Evolutionary conservation across 371 early-diverging fungal species (phyloP).

Genomic region (Mycotypha africana): DNA sequence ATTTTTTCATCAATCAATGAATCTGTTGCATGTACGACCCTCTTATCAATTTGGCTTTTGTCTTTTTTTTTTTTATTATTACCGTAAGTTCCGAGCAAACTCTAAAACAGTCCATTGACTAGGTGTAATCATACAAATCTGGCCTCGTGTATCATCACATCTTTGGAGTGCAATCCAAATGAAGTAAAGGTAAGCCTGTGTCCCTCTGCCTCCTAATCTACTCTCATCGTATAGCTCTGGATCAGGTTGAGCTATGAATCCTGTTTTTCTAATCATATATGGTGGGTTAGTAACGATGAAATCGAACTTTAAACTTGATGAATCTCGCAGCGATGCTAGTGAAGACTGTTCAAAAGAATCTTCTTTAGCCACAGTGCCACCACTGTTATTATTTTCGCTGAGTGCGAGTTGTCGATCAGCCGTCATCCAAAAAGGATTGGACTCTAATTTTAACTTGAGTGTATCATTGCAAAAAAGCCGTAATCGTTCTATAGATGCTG

Average conservation of each 20-base stretch:
- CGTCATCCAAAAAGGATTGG: slow-evolving; percentile 12
- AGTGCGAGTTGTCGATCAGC: no score
- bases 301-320: slow-evolving; percentile 40
- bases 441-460: slow-evolving; percentile 28
- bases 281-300: slow-evolving; percentile 67
- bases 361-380: no score
- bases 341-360: slow-evolving; percentile 36
- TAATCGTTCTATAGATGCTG: slow-evolving; percentile 25
- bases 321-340: slow-evolving; percentile 38
- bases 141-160: slow-evolving; percentile 31
- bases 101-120: slow-evolving; percentile 64
- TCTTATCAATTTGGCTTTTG: no score
- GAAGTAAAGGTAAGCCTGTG: slow-evolving; percentile 42
- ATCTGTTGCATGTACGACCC: no score
- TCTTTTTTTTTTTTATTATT: slow-evolving; percentile 5
- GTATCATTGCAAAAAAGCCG: slow-evolving; percentile 58
- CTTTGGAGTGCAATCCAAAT: slow-evolving; percentile 42
- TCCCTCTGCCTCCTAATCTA: slow-evolving; percentile 40
- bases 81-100: slow-evolving; percentile 54
- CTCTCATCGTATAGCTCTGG: slow-evolving; percentile 47
- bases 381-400: no score
- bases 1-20: no score
- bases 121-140: slow-evolving; percentile 44
- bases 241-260: slow-evolving; percentile 54
- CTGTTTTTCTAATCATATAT: slow-evolving; percentile 63